phyloP scores from a whole-genome alignment of 1,284 basidiomycete genomes.

The Inonotus hispidus region DNA sequence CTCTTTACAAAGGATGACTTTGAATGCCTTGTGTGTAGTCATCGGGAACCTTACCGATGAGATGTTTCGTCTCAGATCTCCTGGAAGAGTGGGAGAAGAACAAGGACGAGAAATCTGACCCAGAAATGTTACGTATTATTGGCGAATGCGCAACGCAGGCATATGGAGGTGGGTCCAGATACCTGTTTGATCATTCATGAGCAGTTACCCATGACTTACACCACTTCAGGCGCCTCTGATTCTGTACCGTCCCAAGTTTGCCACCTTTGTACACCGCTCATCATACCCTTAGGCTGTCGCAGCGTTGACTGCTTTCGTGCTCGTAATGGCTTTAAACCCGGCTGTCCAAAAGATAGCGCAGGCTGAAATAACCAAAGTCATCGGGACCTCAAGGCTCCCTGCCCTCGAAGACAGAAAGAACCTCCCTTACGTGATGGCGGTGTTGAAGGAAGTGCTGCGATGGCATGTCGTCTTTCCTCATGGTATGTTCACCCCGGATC shows the following conservation, averaged over 20 bases:
- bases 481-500: not conserved
- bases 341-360: constrained; percentile 50
- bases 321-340: constrained; percentile 50
- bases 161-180: not conserved
- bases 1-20: not conserved
- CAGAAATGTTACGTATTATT: not conserved
- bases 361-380: constrained; percentile 53
- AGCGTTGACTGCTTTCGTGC: constrained; percentile 45
- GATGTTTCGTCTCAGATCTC: constrained; percentile 1
- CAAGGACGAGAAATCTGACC: not conserved
- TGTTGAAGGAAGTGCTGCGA: constrained; percentile 56
- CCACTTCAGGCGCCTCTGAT: constrained; percentile 9
- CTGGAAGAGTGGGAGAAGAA: not conserved
- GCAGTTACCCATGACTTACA: not conserved
- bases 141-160: not conserved
- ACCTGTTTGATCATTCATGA: not conserved
- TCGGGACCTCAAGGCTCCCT: constrained; percentile 56
- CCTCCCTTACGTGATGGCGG: constrained; percentile 55
- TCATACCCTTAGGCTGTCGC: constrained; percentile 38
- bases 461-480: constrained; percentile 51
- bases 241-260: constrained; percentile 1
- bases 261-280: not conserved
- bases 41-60: not conserved
- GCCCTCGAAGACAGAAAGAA: constrained; percentile 50
- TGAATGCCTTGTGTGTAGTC: not conserved